These are phyloP conservation scores for Boletus eberwhitei DNA, from an alignment of 768 basidiomycete species.

Conservation along the genomic window DNA sequence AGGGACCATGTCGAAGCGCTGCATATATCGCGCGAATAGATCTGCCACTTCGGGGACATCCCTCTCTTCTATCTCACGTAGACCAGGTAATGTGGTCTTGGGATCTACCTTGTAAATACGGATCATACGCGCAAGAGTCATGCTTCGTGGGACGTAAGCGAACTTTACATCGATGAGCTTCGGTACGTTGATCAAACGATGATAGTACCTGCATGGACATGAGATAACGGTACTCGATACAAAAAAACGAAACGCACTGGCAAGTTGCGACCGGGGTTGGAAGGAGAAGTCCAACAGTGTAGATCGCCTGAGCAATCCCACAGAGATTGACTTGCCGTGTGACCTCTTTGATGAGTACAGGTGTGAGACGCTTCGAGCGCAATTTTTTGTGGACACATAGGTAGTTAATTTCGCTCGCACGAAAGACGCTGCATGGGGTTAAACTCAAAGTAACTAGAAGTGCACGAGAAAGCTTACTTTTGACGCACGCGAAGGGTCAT, in stretches of 20 bases:
- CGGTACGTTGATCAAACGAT: conserved; percentile 85
- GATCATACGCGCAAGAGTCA: conserved; percentile 91
- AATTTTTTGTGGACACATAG: conserved; percentile 98
- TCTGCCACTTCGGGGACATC: conserved; percentile 71
- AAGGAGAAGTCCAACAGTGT: conserved; percentile 90
- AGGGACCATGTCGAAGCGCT: conserved; percentile 80
- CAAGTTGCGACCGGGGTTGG: conserved; percentile 92
- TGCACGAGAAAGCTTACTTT: conserved; percentile 50
- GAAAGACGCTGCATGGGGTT: conserved; percentile 51
- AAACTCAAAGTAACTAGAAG: not conserved
- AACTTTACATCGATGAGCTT: conserved; percentile 92
- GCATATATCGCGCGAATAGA: conserved; percentile 75
- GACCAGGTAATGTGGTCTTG: conserved; percentile 50
- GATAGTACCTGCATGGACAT: conserved; percentile 65
- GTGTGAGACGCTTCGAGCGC: conserved; percentile 90
- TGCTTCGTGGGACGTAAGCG: conserved; percentile 78
- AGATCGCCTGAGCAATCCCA: conserved; percentile 95
- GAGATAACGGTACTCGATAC: not conserved
- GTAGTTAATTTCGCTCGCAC: conserved; percentile 91
- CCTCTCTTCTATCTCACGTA: conserved; percentile 84
- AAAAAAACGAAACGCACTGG: conserved; percentile 44
- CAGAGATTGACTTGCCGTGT: conserved; percentile 88
- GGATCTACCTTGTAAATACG: conserved; percentile 66
- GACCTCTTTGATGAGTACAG: conserved; percentile 96
- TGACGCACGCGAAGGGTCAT: conserved; percentile 79